Evolutionary conservation across 805 yeast species (phyloP).

Genomic region (Candida loeiensis): DNA sequence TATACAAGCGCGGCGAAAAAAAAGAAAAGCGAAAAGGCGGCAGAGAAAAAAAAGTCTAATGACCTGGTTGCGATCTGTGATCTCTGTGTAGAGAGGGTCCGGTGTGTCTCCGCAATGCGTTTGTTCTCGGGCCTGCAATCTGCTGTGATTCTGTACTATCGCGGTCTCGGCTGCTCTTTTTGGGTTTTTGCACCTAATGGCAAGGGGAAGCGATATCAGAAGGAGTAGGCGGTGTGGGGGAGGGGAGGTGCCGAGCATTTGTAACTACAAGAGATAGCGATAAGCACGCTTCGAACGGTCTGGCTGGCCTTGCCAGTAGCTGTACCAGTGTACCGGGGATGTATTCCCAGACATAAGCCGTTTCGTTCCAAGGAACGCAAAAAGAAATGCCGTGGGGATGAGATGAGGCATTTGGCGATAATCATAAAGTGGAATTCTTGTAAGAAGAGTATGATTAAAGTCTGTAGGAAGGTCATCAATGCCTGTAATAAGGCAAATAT

Average conservation of each 20-base stretch:
- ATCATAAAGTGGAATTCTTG: not conserved
- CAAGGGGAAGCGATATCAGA: not conserved
- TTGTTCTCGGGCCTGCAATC: not conserved
- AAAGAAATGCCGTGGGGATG: conserved; percentile 1
- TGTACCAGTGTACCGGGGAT: no score
- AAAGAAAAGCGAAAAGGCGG: conserved; percentile 1
- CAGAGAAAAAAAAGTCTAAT: not conserved
- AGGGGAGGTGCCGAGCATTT: not conserved
- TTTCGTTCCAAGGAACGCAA: no score
- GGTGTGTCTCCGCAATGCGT: not conserved
- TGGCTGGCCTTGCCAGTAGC: no score
- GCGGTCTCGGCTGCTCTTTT: conserved; percentile 1
- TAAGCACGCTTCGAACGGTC: no score
- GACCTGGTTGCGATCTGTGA: not conserved
- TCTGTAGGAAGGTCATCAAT: no score
- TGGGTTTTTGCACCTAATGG: conserved; percentile 1
- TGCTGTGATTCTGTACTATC: not conserved
- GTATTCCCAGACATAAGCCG: no score
- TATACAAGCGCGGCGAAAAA: not conserved
- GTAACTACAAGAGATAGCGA: no score
- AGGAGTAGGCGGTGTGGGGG: not conserved
- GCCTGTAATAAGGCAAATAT: no score
- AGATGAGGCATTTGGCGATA: not conserved
- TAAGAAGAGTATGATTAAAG: not conserved
- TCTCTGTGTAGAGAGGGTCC: not conserved